Base-by-base conservation (phyloP, 1,284 basidiomycete species). In the Somion occarium region DNA sequence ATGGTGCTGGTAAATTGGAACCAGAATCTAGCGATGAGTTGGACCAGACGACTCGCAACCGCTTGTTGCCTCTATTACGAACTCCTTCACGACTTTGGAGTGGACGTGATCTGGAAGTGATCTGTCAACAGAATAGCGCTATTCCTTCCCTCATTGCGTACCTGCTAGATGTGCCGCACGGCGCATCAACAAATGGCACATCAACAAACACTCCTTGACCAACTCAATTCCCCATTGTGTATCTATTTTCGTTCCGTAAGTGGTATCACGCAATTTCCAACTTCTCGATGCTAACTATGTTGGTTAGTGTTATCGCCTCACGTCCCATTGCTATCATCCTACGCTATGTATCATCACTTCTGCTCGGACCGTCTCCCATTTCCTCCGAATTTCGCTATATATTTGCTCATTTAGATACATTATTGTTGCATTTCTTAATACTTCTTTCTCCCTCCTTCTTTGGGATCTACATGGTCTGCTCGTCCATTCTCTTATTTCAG, bases 41-140 rank as follows among this genome's bases (percentile, higher is more conserved):
- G 12, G 55, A 62, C 44, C 42, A 47, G 38, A 55, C 58, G 5
- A 49, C 57, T 38, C 62, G 63, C 49, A 63, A 69, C 37, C 64
- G 69, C 30, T 53, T 69, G 24, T 62, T 67, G 51, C 22, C 22
- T 20, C 13, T 41, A 44, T 23, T 41, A 52, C 44, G 54, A 49
- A 11, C 42, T 30, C 24, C 47, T 67, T 63, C 38, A 45, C 56
- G 58, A 52, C 54, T 82, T 52, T 88, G 85, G 86, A 83, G 80
- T 37, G 75, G 78, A 26, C 78, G 77, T 53, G 86, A 88, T 58
- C 64, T 88, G 57, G 78, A 83, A 67, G 68, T 80, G 61, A 77
- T 85, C 44, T 88, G 85, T 61, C 75, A 76, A 54, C 85, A 88
- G 63, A 88, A 88, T 55, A 86, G 86, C 62, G 75, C 80, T 19